Conservation (phyloP, 352 stramenopile genomes). For the Globisporangium ultimum region DNA sequence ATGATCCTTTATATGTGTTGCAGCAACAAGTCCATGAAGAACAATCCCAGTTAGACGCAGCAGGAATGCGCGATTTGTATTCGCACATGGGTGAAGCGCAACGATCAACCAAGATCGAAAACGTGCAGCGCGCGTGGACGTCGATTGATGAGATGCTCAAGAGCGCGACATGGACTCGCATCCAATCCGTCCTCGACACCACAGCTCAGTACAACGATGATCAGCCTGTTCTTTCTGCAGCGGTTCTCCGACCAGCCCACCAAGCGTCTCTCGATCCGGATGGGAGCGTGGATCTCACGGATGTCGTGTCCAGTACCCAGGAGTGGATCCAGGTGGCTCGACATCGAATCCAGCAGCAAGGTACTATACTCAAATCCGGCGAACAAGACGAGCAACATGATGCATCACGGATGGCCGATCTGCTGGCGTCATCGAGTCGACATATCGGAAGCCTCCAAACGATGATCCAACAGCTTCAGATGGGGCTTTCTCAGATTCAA, state of each 20-base stretch:
- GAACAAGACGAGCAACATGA: conserved; percentile 18
- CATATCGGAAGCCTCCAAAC: conserved; percentile 28
- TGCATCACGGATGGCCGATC: conserved; percentile 7
- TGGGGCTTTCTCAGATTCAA: conserved; percentile 25
- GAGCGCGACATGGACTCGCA: conserved; percentile 18
- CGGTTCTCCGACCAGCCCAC: conserved; percentile 14
- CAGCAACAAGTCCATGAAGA: conserved; percentile 43
- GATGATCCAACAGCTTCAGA: conserved; percentile 33
- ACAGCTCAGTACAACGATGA: conserved; percentile 29
- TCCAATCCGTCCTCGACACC: conserved; percentile 26
- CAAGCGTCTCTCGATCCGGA: conserved; percentile 13
- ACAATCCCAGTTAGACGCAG: conserved; percentile 30
- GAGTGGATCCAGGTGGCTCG: conserved; percentile 28
- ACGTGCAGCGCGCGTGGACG: conserved; percentile 25
- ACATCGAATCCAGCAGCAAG: conserved; percentile 13
- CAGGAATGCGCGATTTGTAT: conserved; percentile 25
- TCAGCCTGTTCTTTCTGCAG: conserved; percentile 30
- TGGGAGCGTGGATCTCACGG: conserved; percentile 21
- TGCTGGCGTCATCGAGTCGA: conserved; percentile 18
- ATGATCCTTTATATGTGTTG: neutral
- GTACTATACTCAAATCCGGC: neutral
- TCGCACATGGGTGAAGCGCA: conserved; percentile 24
- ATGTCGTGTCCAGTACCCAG: conserved; percentile 33
- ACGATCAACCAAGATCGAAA: conserved; percentile 21
- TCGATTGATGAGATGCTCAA: conserved; percentile 20